Evolutionary conservation across 352 stramenopile species (phyloP), one percentile per base, ranked within the genome.

Genomic region (Pythium phragmiticola): DNA sequence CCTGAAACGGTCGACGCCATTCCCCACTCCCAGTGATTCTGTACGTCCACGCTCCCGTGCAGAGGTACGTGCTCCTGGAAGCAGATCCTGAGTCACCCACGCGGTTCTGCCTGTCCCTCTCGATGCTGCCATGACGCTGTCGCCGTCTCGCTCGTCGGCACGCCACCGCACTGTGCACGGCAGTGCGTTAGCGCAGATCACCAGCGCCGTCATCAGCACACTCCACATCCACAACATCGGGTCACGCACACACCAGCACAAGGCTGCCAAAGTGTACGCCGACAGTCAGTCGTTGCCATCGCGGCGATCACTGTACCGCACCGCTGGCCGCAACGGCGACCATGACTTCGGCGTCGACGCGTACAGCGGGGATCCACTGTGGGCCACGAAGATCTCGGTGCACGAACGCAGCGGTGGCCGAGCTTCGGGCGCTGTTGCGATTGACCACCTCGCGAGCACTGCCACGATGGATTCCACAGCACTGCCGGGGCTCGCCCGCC

Each of bases 271-370:
- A 49, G 57, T 70, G 3, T 52, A 58, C n/a, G 56, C 37, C 5
- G 64, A 70, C 43, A 70, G 55, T 33, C 56, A 51, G 1, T 21
- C 42, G 13, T 17, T 36, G 23, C 26, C 41, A 16, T 70, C 64
- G 9, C 49, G 51, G 11, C 64, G 64, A 14, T 70, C 64, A 19
- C 47, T 58, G 28, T 21, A 42, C 6, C 64, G 57, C 12, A 66
- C 64, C 3, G 56, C 65, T 4, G 64, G 57, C 23, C 57, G 58
- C 9, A 65, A 56, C 30, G 56, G 28, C 1, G 63, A 65, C 50
- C 42, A 34, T 30, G 26, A 30, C 26, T 5, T 30, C 2, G 61
- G 63, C n/a, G 17, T 23, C 8, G 16, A 26, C 42, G 42, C 42
- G 42, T 12, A 23, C 17, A 8, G n/a, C n/a, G 42, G 19, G 16